Percentiles rank a stretch among this genome's conserved stretches.
Evolutionary conservation across 768 basidiomycete species (phyloP).

Genomic region (Mrakia gelida): DNA sequence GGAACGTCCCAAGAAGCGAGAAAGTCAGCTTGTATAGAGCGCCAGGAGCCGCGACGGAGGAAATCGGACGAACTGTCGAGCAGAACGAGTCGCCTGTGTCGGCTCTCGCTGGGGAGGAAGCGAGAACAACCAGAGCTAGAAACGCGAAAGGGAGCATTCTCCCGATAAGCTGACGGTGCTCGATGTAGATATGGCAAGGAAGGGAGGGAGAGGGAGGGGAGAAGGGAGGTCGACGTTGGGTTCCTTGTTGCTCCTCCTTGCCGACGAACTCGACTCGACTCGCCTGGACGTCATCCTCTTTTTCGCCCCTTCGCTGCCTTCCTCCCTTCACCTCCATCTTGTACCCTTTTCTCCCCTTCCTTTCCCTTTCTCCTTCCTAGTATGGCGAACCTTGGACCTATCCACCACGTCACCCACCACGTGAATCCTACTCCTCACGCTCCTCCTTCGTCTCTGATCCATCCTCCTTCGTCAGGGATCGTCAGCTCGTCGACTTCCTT

Average conservation of each 20-base stretch:
- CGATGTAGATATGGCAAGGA: background rate
- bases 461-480: background rate
- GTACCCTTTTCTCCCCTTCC: background rate
- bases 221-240: background rate
- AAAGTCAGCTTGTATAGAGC: background rate
- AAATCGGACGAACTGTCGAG: background rate
- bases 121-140: background rate
- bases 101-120: background rate
- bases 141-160: background rate
- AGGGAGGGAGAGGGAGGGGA: background rate
- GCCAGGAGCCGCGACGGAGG: background rate
- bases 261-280: no score
- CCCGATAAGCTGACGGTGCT: background rate
- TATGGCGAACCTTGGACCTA: slow-evolving; percentile 15
- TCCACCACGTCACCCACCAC: slow-evolving; percentile 14
- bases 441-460: slow-evolving; percentile 10
- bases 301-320: background rate
- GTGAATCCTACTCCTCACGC: slow-evolving; percentile 8
- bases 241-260: no score
- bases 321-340: background rate
- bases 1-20: background rate
- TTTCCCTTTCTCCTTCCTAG: no score
- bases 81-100: slow-evolving; percentile 22
- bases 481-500: slow-evolving; percentile 8
- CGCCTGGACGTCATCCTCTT: background rate